These are phyloP conservation scores for Haplosporangium sp. DNA, from an alignment of 371 early-diverging fungal species.

Conservation along the genomic window DNA sequence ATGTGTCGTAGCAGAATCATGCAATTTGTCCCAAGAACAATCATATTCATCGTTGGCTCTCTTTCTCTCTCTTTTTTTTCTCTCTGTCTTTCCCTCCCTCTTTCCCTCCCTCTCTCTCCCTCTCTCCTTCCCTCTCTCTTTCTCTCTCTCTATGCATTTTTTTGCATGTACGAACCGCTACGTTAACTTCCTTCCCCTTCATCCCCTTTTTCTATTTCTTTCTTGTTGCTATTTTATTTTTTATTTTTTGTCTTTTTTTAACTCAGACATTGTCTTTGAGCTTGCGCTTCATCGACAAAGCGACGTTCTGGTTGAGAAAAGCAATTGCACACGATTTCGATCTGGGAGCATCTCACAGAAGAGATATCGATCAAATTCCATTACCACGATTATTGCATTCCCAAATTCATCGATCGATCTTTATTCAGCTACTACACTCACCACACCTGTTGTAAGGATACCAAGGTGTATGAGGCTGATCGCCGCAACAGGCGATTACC, in stretches of 20 bases:
- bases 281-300: not conserved
- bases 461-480: not conserved
- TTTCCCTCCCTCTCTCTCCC: not conserved
- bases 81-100: not conserved
- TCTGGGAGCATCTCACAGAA: not conserved
- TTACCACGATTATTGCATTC: not conserved
- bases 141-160: not conserved
- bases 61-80: not conserved
- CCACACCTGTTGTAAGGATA: not conserved
- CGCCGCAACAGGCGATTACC: slow-evolving; percentile 2
- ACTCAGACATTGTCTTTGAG: not conserved
- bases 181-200: not conserved
- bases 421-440: not conserved
- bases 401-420: not conserved
- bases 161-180: not conserved
- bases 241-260: not conserved
- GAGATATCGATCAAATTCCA: not conserved
- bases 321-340: not conserved
- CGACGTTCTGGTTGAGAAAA: not conserved
- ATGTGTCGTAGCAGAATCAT: not conserved
- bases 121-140: not conserved
- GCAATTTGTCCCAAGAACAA: not conserved
- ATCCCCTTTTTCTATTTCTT: not conserved
- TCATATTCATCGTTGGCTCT: not conserved
- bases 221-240: not conserved